phyloP scores from a whole-genome alignment of 345 rosid species.

The Capsella bursapastoris region DNA sequence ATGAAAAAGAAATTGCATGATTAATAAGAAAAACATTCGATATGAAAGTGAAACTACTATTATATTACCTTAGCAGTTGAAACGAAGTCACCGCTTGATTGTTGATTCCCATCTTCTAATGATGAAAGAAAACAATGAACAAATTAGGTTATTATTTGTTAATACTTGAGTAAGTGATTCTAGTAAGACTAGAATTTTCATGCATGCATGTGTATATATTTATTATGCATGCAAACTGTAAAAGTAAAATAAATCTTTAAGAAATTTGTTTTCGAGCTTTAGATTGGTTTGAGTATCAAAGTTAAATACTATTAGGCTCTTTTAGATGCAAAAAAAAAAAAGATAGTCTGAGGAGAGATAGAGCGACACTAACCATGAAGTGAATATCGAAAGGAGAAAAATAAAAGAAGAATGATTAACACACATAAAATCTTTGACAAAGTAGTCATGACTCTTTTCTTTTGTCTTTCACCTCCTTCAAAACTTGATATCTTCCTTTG shows the following conservation, averaged over 20 bases:
- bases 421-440: conserved; percentile 35
- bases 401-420: conserved; percentile 35
- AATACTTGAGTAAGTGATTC: conserved; percentile 4
- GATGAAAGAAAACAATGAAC: conserved; percentile 10
- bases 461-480: conserved; percentile 11
- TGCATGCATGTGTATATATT: conserved; percentile 21
- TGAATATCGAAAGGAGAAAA: conserved; percentile 31
- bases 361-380: conserved; percentile 40
- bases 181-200: neutral
- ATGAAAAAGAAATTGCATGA: neutral
- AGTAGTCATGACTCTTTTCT: conserved; percentile 32
- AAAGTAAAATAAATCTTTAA: neutral
- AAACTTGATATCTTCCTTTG: conserved; percentile 4
- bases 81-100: conserved; percentile 26
- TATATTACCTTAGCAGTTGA: conserved; percentile 23
- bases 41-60: neutral
- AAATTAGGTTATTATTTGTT: conserved; percentile 16
- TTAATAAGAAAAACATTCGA: neutral
- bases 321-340: no score
- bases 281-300: neutral
- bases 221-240: conserved; percentile 23
- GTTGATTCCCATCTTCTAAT: conserved; percentile 29
- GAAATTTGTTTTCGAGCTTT: neutral
- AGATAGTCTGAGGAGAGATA: neutral
- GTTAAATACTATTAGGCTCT: neutral